A percentile compares a stretch with the other conserved stretches of the same genome.
These are phyloP conservation scores for Ulota crispa DNA, from an alignment of 225 moss, liverwort and hornwort genomes.

Conservation along the genomic window DNA sequence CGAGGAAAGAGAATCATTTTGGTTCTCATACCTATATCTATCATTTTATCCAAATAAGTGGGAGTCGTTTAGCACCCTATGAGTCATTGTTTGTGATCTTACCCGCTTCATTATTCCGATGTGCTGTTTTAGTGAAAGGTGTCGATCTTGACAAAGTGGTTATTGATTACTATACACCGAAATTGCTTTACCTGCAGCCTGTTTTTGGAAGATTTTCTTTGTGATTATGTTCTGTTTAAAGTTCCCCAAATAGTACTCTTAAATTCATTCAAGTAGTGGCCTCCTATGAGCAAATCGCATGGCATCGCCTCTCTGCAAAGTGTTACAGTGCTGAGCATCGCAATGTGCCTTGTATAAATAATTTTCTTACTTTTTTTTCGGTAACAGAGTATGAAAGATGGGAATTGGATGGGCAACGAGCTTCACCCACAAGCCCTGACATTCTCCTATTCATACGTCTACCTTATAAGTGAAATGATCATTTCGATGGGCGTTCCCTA, in stretches of 20 bases:
- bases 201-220: conserved; percentile 49
- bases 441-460: conserved; percentile 36
- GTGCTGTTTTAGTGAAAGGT: neutral
- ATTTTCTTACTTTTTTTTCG: neutral
- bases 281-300: conserved; percentile 61
- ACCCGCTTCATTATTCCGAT: neutral
- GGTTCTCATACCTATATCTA: neutral
- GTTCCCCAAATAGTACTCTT: conserved; percentile 37
- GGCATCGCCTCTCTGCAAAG: conserved; percentile 43
- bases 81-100: neutral
- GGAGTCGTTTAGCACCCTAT: neutral
- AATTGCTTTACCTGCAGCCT: conserved; percentile 35
- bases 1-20: neutral
- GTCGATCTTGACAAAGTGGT: conserved; percentile 20
- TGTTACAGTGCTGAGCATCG: conserved; percentile 39
- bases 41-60: neutral
- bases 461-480: conserved; percentile 43
- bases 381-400: neutral
- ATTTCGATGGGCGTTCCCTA: neutral
- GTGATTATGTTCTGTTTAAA: conserved; percentile 47
- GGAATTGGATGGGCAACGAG: neutral
- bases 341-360: conserved; percentile 7
- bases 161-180: conserved; percentile 42
- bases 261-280: conserved; percentile 55
- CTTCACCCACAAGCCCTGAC: conserved; percentile 24